Percentiles rank a stretch among this genome's conserved stretches.
Evolutionary conservation across 2,329 filamentous ascomycete species (phyloP).

Genomic region (Bimuria novae-zelandiae): DNA sequence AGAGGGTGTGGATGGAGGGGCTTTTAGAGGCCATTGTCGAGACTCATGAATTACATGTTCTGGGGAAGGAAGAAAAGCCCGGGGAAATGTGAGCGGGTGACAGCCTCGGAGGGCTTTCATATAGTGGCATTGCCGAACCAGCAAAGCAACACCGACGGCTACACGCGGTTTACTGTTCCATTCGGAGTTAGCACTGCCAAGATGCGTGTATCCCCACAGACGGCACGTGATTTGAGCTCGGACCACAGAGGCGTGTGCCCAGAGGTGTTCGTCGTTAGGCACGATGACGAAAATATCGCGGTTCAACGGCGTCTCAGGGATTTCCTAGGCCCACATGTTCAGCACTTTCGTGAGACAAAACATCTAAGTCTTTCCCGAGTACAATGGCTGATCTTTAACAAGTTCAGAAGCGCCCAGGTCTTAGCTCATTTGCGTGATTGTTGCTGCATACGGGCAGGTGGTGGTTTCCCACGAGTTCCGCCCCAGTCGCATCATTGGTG

Average conservation of each 20-base stretch:
- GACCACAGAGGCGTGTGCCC: neutral
- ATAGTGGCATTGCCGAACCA: slow-evolving; percentile 8
- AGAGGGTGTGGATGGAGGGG: slow-evolving; percentile 38
- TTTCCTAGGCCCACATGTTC: too few relatives aligned
- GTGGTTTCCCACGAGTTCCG: too few relatives aligned
- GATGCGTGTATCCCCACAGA: neutral
- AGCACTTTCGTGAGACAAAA: too few relatives aligned
- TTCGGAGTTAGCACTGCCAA: neutral
- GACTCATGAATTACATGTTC: neutral
- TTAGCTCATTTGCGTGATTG: neutral
- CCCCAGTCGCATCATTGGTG: too few relatives aligned
- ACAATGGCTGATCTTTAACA: neutral
- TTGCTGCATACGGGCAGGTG: neutral
- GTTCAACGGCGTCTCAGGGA: neutral
- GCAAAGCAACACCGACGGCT: slow-evolving; percentile 1
- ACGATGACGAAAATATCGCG: neutral
- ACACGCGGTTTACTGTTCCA: neutral
- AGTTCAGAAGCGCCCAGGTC: neutral
- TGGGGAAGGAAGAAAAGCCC: neutral
- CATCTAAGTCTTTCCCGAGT: neutral
- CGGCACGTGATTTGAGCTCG: neutral
- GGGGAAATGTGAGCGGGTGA: neutral
- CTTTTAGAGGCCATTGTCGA: slow-evolving; percentile 34
- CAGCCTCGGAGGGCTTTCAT: neutral
- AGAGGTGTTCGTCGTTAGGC: neutral